These are phyloP conservation scores for Solanum okadae DNA, from an alignment of 257 asterid species.

Conservation along the genomic window DNA sequence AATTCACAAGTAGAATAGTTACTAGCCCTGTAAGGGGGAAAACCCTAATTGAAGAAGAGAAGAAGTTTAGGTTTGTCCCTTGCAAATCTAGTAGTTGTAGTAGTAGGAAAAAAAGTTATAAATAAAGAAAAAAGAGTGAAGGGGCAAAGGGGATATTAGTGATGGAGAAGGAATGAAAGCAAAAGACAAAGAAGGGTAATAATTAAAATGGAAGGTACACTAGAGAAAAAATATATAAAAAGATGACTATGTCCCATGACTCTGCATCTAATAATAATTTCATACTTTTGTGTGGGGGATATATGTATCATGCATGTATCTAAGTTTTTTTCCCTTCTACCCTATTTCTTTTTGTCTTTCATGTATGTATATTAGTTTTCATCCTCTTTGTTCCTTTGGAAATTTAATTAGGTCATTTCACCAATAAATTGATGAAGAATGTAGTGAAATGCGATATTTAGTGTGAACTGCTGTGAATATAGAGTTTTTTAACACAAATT, in stretches of 20 bases:
- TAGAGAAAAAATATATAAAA: slow-evolving; percentile 23
- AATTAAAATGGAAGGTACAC: slow-evolving; percentile 49
- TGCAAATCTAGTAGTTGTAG: slow-evolving; percentile 16
- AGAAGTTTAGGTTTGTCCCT: slow-evolving; percentile 4
- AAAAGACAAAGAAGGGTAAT: slow-evolving; percentile 37
- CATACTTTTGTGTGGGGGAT: slow-evolving; percentile 28
- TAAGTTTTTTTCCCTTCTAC: not conserved
- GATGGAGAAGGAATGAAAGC: slow-evolving; percentile 54
- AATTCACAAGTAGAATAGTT: not conserved
- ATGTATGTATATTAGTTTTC: not conserved
- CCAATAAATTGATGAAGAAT: not conserved
- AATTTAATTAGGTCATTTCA: not conserved
- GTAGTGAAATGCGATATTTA: not conserved
- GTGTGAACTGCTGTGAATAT: not conserved
- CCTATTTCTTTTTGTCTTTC: not conserved
- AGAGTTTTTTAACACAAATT: not conserved
- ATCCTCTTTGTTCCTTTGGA: not conserved
- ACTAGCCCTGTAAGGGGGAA: not conserved
- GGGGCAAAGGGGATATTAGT: slow-evolving; percentile 35
- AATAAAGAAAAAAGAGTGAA: not conserved
- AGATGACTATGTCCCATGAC: slow-evolving; percentile 30
- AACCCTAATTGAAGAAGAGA: slow-evolving; percentile 29
- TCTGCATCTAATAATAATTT: slow-evolving; percentile 37
- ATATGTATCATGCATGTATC: slow-evolving; percentile 2
- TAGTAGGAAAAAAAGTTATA: not conserved